Evolutionary conservation across 1,284 basidiomycete genomes (phyloP), one percentile per base, ranked within the genome.

Genomic region (Malassezia cuniculi): DNA sequence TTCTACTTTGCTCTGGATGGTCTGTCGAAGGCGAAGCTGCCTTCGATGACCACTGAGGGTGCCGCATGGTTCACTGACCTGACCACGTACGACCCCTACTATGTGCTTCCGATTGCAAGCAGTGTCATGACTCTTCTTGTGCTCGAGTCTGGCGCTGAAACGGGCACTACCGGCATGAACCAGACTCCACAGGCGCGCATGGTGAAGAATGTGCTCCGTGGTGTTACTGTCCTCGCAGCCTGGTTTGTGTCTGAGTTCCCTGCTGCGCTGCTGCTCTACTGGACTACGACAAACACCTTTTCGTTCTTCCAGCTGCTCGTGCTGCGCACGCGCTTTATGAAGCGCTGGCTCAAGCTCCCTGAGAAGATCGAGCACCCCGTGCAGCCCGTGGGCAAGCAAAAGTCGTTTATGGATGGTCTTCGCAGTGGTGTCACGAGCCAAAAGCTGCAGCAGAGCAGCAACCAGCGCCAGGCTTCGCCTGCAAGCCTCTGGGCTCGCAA

Each of bases 1-100:
- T 73, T 86, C 71, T 97, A 94, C 74, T 80, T 87, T 52, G 85
- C 78, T 11, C 68, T 94, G 32, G 77, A 78, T 63, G 71, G 71
- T 26, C 74, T 95, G 70, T 81, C 80, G 42, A 71, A 73, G 33
- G 68, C 79, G 17, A 83, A 82, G 0, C 62, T 90, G 20, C 72
- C 75, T 30, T 81, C 82, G 65, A 69, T 95, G 54, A 74, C 77
- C 52, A 71, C 77, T 48, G 87, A 85, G 44, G 87, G 89, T 1
- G 69, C 87, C 12, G 72, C 69, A 29, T 80, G 80, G 73, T 69
- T 90, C 25, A 76, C 77, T 0, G 82, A 94, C 67, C 68, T 97
- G 44, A 85, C 85, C 0, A 64, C 74, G 1, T 66, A 78, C 3
- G 85, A 89, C 65, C 85, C 89, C 4, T 79, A 76, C 41, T 83